Percentiles rank a stretch among this genome's conserved stretches.
These are phyloP conservation scores for Gracilaria gracilis DNA, from an alignment of 23 red algal species.

Conservation along the genomic window DNA sequence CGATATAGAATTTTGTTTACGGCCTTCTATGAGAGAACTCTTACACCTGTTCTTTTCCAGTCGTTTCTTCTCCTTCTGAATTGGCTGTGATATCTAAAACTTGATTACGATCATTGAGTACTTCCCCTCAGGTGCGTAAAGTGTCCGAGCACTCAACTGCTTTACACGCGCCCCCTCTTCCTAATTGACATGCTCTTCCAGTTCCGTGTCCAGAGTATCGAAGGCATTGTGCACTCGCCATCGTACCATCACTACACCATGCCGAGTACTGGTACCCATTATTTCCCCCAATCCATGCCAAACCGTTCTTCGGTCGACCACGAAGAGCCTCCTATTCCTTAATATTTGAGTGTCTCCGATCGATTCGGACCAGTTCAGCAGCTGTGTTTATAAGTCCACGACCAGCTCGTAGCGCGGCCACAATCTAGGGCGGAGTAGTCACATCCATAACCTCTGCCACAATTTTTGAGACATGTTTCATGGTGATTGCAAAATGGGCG, in stretches of 20 bases:
- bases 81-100: too few species aligned
- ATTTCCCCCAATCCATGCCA: too few species aligned
- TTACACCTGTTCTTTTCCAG: too few species aligned
- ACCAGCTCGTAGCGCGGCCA: background rate
- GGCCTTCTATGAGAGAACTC: too few species aligned
- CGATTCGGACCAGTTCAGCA: constrained; percentile 31
- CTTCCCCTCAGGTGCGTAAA: background rate
- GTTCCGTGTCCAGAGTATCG: background rate
- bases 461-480: constrained; percentile 4
- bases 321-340: background rate
- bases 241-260: background rate
- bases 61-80: too few species aligned
- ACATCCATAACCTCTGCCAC: constrained; percentile 2
- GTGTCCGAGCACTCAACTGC: background rate
- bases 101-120: background rate
- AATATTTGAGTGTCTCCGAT: background rate
- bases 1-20: too few species aligned
- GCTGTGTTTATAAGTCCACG: constrained; percentile 27
- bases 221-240: background rate
- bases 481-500: constrained; percentile 40
- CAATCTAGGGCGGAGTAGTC: background rate
- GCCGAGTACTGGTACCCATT: background rate
- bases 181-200: background rate
- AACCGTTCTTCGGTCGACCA: background rate
- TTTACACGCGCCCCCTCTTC: background rate